Evolutionary conservation across 306 rosid genomes (phyloP).

Genomic region (Sicyos edulis): DNA sequence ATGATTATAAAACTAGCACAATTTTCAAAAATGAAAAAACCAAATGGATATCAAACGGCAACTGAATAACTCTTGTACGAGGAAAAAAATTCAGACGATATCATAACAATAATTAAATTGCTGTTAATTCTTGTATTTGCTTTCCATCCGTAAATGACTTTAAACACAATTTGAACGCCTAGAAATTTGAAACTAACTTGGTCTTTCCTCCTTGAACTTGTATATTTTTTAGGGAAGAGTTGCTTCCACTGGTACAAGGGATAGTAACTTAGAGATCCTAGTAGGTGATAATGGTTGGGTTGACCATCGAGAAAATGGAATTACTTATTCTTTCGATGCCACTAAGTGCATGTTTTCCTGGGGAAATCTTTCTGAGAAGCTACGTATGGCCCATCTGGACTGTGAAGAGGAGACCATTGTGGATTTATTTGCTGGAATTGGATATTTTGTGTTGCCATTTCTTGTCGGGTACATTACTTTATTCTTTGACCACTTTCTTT

Average conservation of each 20-base stretch:
- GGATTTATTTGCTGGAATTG: constrained; percentile 89
- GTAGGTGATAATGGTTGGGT: constrained; percentile 92
- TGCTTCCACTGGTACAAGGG: constrained; percentile 84
- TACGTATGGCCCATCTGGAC: constrained; percentile 61
- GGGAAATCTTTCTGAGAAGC: constrained; percentile 95
- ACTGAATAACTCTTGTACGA: background rate
- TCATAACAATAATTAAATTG: background rate
- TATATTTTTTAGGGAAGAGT: constrained; percentile 58
- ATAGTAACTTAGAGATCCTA: constrained; percentile 78
- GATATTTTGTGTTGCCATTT: constrained; percentile 90
- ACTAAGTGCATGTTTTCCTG: constrained; percentile 97
- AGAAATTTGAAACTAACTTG: background rate
- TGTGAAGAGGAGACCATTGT: constrained; percentile 71
- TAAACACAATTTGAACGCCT: background rate
- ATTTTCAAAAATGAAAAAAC: background rate
- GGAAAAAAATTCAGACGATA: background rate
- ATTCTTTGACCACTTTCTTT: constrained; percentile 4
- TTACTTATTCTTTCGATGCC: constrained; percentile 72
- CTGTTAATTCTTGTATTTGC: background rate
- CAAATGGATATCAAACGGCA: background rate
- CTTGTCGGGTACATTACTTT: constrained; percentile 59
- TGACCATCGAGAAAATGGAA: constrained; percentile 83
- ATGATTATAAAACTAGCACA: background rate
- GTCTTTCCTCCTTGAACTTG: background rate
- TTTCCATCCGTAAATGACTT: constrained; percentile 4